Conservation (phyloP, 2,329 filamentous ascomycete genomes). For the Fusarium keratoplasticum region DNA sequence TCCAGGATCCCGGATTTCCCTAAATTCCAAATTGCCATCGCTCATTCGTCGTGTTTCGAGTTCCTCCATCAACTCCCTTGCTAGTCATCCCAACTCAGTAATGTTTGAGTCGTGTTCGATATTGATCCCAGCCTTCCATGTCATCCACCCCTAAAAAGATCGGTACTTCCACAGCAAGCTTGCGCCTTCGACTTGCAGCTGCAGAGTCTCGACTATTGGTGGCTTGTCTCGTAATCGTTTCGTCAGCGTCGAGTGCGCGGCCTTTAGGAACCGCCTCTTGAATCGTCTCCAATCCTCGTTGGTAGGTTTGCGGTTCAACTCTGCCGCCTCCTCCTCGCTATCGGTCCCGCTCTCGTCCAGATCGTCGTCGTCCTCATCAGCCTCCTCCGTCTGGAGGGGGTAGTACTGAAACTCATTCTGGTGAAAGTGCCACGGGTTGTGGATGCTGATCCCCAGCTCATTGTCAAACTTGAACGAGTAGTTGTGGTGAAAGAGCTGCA, state of each 20-base stretch:
- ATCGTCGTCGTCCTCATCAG: constrained; percentile 11
- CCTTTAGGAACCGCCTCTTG: constrained; percentile 31
- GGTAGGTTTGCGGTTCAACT: constrained; percentile 33
- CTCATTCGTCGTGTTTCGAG: neutral
- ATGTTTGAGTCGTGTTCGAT: constrained; percentile 2
- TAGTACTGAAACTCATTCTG: constrained; percentile 27
- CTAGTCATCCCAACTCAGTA: neutral
- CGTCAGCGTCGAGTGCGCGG: constrained; percentile 20
- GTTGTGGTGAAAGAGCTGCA: constrained; percentile 29
- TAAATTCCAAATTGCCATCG: constrained; percentile 3
- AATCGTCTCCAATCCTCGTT: constrained; percentile 37
- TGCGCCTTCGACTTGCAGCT: constrained; percentile 26
- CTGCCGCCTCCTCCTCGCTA: constrained; percentile 21
- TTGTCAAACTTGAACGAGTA: constrained; percentile 22
- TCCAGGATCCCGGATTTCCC: neutral
- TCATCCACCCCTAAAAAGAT: constrained; percentile 14
- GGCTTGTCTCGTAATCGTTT: constrained; percentile 5
- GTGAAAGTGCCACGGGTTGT: constrained; percentile 17
- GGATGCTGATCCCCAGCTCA: constrained; percentile 7
- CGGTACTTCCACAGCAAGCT: constrained; percentile 32
- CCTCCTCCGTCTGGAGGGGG: constrained; percentile 16
- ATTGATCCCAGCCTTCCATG: constrained; percentile 4
- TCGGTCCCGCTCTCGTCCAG: constrained; percentile 1
- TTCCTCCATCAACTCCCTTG: neutral
- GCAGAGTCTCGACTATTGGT: neutral